These are phyloP conservation scores for Pouteria campechiana DNA, from an alignment of 179 eudicot species.

Conservation along the genomic window DNA sequence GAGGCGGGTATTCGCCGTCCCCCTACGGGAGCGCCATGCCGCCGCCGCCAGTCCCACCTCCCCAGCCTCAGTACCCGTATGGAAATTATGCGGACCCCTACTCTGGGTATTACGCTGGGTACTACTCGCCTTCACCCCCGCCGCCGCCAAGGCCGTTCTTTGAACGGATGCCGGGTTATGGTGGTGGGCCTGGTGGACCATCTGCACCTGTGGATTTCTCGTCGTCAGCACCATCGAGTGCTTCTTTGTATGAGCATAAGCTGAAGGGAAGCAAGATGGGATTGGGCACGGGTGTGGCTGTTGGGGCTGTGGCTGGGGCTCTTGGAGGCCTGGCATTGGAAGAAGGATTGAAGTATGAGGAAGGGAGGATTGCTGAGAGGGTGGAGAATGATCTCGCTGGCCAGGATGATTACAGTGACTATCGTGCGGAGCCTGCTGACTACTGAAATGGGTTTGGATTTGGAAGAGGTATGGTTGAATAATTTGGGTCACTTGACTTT, in stretches of 20 bases:
- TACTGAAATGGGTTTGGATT: neutral
- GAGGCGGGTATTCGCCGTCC: constrained; percentile 14
- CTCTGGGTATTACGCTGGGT: constrained; percentile 7
- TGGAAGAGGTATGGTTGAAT: no score
- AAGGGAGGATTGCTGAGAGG: constrained; percentile 30
- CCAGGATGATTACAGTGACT: constrained; percentile 39
- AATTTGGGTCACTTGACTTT: no score
- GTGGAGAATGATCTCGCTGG: constrained; percentile 27
- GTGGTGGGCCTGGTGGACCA: constrained; percentile 29
- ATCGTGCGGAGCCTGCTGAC: constrained; percentile 39
- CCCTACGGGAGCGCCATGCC: constrained; percentile 15
- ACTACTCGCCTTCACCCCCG: constrained; percentile 30
- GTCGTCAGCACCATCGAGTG: constrained; percentile 57
- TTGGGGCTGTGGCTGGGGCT: constrained; percentile 45
- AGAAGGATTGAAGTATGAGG: constrained; percentile 44
- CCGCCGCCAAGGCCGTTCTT: constrained; percentile 20
- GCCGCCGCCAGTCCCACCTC: constrained; percentile 17
- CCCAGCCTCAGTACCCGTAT: constrained; percentile 16
- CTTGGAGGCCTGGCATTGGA: constrained; percentile 52
- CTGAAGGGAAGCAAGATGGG: constrained; percentile 8
- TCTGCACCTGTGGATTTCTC: constrained; percentile 62
- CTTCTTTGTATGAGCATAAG: constrained; percentile 22
- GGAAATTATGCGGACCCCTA: constrained; percentile 17
- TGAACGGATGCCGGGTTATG: constrained; percentile 17
- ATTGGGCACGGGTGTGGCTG: constrained; percentile 27